A percentile compares a stretch with the other conserved stretches of the same genome.
These are phyloP conservation scores for Yamadazyma atlantica DNA, from an alignment of 1,139 yeast species.

Conservation along the genomic window DNA sequence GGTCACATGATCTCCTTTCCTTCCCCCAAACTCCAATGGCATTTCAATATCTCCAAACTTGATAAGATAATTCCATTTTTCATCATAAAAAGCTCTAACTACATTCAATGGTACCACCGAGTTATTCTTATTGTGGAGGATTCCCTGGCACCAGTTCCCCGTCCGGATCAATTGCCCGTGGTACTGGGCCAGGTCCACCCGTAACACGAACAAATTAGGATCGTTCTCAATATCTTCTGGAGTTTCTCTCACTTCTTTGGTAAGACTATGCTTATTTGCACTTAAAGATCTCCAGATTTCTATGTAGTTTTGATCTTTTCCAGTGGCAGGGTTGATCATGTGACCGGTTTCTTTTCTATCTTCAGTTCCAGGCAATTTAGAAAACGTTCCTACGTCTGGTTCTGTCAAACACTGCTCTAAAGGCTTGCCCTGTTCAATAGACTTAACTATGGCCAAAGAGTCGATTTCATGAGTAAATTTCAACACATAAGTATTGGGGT, in stretches of 20 bases:
- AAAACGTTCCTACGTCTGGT: slow-evolving; percentile 50
- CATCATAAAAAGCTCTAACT: slow-evolving; percentile 23
- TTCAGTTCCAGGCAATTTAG: slow-evolving; percentile 35
- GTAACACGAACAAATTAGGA: slow-evolving; percentile 24
- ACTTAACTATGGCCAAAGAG: slow-evolving; percentile 30
- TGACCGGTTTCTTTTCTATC: slow-evolving; percentile 53
- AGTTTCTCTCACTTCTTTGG: slow-evolving; percentile 26
- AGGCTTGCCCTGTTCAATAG: slow-evolving; percentile 23
- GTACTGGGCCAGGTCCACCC: slow-evolving; percentile 19
- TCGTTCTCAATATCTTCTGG: slow-evolving; percentile 17
- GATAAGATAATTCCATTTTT: slow-evolving; percentile 27
- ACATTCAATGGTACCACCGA: slow-evolving; percentile 26
- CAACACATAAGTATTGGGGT: slow-evolving; percentile 27
- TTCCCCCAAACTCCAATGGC: slow-evolving; percentile 24
- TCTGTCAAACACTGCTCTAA: slow-evolving; percentile 22
- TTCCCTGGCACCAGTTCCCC: slow-evolving; percentile 58
- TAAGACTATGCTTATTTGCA: slow-evolving; percentile 33
- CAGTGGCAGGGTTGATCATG: slow-evolving; percentile 51
- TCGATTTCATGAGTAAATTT: slow-evolving; percentile 46
- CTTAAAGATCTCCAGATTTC: slow-evolving; percentile 61
- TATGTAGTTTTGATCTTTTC: slow-evolving; percentile 42
- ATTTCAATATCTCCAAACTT: slow-evolving; percentile 27
- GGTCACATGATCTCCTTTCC: slow-evolving; percentile 12
- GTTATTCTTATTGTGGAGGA: slow-evolving; percentile 37
- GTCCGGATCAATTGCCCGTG: slow-evolving; percentile 48